These are phyloP conservation scores for Suillus fuscotomentosus DNA, from an alignment of 768 basidiomycete species.

Conservation along the genomic window DNA sequence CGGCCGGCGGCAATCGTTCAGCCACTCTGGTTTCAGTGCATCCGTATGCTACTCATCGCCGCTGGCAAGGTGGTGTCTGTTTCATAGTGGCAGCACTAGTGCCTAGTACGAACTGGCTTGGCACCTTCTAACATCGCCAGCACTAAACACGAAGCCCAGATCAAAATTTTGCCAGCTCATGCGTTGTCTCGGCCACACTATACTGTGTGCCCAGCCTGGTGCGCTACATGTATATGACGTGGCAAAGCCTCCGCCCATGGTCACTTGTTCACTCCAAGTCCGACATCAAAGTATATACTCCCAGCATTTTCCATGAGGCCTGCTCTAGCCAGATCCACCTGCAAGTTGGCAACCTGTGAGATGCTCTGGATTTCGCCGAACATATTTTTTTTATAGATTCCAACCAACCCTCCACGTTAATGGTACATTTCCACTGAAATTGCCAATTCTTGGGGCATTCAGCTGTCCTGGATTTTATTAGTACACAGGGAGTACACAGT, in stretches of 20 bases:
- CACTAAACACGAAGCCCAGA: neutral
- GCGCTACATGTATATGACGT: neutral
- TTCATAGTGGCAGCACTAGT: neutral
- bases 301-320: neutral
- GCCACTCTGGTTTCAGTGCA: neutral
- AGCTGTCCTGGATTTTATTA: neutral
- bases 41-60: neutral
- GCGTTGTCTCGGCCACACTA: neutral
- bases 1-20: neutral
- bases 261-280: neutral
- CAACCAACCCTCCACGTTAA: neutral
- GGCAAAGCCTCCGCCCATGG: neutral
- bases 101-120: neutral
- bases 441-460: neutral
- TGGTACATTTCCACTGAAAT: neutral
- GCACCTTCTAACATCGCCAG: neutral
- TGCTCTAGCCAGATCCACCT: neutral
- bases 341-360: neutral
- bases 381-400: neutral
- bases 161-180: neutral
- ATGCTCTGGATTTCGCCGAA: neutral
- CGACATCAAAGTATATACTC: neutral
- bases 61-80: neutral
- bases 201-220: neutral
- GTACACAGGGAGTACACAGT: neutral